These are phyloP conservation scores for Ceratocystis cacaofunesta DNA, from an alignment of 2,329 filamentous ascomycete species.

Conservation along the genomic window DNA sequence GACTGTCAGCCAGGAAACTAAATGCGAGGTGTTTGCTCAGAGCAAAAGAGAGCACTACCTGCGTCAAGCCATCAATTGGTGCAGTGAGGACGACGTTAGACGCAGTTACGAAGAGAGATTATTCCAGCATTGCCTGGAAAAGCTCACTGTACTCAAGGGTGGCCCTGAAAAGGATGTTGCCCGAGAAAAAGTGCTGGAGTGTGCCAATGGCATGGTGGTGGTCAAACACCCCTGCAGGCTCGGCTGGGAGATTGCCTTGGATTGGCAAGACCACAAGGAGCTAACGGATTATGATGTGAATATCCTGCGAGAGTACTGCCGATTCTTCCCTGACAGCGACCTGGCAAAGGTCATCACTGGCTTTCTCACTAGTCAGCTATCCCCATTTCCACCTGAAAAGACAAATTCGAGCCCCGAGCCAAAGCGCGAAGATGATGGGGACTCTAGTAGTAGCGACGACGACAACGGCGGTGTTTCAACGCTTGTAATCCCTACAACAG, in stretches of 20 bases:
- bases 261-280: slow-evolving; percentile 70
- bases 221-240: slow-evolving; percentile 82
- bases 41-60: slow-evolving; percentile 74
- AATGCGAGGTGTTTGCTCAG: slow-evolving; percentile 61
- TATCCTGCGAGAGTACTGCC: slow-evolving; percentile 65
- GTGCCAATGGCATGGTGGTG: slow-evolving; percentile 86
- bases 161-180: slow-evolving; percentile 54
- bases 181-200: slow-evolving; percentile 54
- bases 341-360: slow-evolving; percentile 68
- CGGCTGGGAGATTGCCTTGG: slow-evolving; percentile 80
- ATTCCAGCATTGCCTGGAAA: slow-evolving; percentile 64
- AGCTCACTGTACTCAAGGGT: slow-evolving; percentile 50
- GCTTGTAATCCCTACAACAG: slow-evolving; percentile 43
- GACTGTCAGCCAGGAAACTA: slow-evolving; percentile 76
- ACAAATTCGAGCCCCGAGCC: slow-evolving; percentile 15
- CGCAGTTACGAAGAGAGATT: slow-evolving; percentile 84
- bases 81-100: slow-evolving; percentile 67
- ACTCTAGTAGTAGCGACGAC: slow-evolving; percentile 38
- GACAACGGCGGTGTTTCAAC: slow-evolving; percentile 41
- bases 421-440: slow-evolving; percentile 30
- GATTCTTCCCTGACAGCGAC: slow-evolving; percentile 71
- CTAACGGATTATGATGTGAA: slow-evolving; percentile 63
- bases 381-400: slow-evolving; percentile 50
- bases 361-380: slow-evolving; percentile 69
- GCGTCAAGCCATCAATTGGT: slow-evolving; percentile 77